phyloP scores from a whole-genome alignment of 1,139 yeast genomes.

The Pichia sp. region DNA sequence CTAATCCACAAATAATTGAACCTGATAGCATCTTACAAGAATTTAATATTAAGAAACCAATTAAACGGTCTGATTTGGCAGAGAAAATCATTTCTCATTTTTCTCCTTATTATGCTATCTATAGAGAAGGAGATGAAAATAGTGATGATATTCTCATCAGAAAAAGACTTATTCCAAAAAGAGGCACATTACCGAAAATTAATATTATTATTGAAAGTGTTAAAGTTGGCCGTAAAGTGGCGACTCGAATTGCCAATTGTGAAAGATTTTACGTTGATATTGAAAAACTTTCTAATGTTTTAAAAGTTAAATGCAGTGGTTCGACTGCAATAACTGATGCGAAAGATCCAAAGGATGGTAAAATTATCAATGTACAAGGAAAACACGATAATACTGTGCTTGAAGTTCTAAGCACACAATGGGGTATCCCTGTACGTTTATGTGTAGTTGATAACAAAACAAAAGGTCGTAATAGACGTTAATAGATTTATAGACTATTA shows the following conservation, averaged over 20 bases:
- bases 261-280: conserved; percentile 66
- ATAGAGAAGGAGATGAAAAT: conserved; percentile 38
- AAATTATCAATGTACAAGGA: conserved; percentile 83
- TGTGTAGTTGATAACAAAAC: conserved; percentile 61
- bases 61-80: conserved; percentile 42
- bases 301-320: conserved; percentile 81
- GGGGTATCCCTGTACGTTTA: conserved; percentile 65
- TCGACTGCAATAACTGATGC: conserved; percentile 66
- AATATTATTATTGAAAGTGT: conserved; percentile 61
- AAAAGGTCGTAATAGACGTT: conserved; percentile 39
- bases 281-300: conserved; percentile 56
- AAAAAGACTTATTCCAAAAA: conserved; percentile 33
- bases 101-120: conserved; percentile 44
- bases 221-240: conserved; percentile 75
- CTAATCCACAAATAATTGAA: conserved; percentile 44
- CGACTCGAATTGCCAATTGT: conserved; percentile 66
- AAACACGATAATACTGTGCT: conserved; percentile 66
- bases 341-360: conserved; percentile 34
- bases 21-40: conserved; percentile 44
- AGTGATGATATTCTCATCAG: conserved; percentile 13
- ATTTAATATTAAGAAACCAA: conserved; percentile 21
- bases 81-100: conserved; percentile 8
- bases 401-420: conserved; percentile 49
- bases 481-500: too few relatives aligned
- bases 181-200: conserved; percentile 67